Evolutionary conservation across 768 basidiomycete species (phyloP).

Genomic region (Auriculariales sp.): DNA sequence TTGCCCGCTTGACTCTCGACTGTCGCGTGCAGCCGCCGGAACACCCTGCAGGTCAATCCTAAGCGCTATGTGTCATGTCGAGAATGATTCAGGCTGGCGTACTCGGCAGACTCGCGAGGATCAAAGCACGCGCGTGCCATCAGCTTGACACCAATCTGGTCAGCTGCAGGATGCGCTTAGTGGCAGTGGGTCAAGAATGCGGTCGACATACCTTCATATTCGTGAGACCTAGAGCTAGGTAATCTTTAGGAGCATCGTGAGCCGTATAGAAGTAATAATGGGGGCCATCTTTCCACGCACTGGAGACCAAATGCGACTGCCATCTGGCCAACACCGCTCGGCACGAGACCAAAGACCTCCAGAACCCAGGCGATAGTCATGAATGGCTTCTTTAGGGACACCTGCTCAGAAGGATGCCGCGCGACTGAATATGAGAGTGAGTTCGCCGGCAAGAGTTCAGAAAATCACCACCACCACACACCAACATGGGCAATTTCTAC

Average conservation of each 20-base stretch:
- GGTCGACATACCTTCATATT: slow-evolving; percentile 49
- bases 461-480: slow-evolving; percentile 14
- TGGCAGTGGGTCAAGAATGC: neutral
- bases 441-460: neutral
- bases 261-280: slow-evolving; percentile 1
- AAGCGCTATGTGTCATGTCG: neutral
- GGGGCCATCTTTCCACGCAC: neutral
- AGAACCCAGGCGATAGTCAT: slow-evolving; percentile 28
- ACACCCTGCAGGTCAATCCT: slow-evolving; percentile 39
- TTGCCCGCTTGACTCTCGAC: slow-evolving; percentile 30
- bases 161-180: slow-evolving; percentile 34
- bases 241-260: slow-evolving; percentile 25
- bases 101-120: slow-evolving; percentile 64
- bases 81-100: too few species aligned
- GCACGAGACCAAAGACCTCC: slow-evolving; percentile 31
- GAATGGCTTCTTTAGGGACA: slow-evolving; percentile 28
- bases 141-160: slow-evolving; percentile 69
- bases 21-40: slow-evolving; percentile 45
- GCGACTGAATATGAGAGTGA: slow-evolving; percentile 38
- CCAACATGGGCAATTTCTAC: slow-evolving; percentile 70
- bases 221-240: slow-evolving; percentile 72
- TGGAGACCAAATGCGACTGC: slow-evolving; percentile 33
- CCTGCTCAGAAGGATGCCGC: slow-evolving; percentile 29
- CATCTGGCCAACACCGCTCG: slow-evolving; percentile 31
- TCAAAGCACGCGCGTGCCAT: slow-evolving; percentile 80